phyloP scores from a whole-genome alignment of 192 early-diverging fungal genomes.

The Backusella westeae region DNA sequence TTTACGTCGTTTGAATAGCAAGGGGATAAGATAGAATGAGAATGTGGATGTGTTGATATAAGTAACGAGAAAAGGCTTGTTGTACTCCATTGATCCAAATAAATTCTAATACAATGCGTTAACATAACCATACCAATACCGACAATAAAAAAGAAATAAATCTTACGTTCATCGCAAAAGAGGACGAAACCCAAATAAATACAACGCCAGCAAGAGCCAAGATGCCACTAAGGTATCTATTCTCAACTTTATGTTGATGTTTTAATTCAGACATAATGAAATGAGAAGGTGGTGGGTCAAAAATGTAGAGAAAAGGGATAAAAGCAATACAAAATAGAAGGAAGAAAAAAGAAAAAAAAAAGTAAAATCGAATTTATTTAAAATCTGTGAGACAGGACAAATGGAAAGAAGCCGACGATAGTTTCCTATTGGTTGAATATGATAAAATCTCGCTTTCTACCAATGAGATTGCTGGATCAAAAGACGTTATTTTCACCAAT shows the following conservation, averaged over 20 bases:
- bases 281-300: neutral
- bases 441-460: neutral
- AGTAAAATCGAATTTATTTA: neutral
- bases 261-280: slow-evolving; percentile 1
- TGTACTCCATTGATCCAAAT: slow-evolving; percentile 66
- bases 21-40: slow-evolving; percentile 64
- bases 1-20: slow-evolving; percentile 23
- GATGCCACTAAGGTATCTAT: slow-evolving; percentile 45
- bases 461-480: neutral
- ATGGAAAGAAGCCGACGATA: neutral
- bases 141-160: neutral
- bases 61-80: slow-evolving; percentile 76
- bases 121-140: neutral
- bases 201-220: slow-evolving; percentile 66
- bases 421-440: neutral
- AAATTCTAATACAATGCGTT: slow-evolving; percentile 46
- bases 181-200: slow-evolving; percentile 77
- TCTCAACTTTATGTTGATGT: slow-evolving; percentile 4
- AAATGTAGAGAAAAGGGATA: neutral
- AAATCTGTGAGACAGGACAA: neutral
- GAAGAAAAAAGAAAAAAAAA: neutral
- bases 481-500: neutral
- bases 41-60: slow-evolving; percentile 77
- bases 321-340: neutral
- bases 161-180: slow-evolving; percentile 72